Evolutionary conservation across 768 basidiomycete genomes (phyloP).

Genomic region (Dioszegia crocea): DNA sequence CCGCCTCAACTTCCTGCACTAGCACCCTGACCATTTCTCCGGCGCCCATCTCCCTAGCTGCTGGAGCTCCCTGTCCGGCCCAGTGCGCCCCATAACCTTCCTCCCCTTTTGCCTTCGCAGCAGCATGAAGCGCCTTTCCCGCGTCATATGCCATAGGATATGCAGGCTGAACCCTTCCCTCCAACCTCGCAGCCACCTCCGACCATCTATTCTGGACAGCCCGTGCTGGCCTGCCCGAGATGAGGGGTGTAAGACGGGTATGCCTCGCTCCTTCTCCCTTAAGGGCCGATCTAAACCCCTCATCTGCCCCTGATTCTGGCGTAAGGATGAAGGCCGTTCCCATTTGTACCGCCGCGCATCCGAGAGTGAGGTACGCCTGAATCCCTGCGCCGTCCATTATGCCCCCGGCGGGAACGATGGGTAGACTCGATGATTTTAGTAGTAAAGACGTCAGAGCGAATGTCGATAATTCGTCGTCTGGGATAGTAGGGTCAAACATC

Average conservation of each 20-base stretch:
- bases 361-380: conserved; percentile 19
- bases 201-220: conserved; percentile 30
- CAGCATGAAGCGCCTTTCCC: conserved; percentile 33
- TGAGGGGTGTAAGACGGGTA: conserved; percentile 23
- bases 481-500: conserved; percentile 13
- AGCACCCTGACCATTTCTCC: conserved; percentile 19
- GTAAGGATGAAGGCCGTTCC: conserved; percentile 36
- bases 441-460: conserved; percentile 21
- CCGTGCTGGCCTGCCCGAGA: conserved; percentile 42
- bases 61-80: conserved; percentile 37
- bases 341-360: conserved; percentile 32
- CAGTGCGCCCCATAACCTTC: conserved; percentile 37
- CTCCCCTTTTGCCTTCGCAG: conserved; percentile 31
- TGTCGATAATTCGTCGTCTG: conserved; percentile 27
- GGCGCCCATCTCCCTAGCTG: conserved; percentile 26
- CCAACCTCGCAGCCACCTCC: conserved; percentile 6
- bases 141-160: conserved; percentile 42
- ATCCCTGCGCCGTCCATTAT: conserved; percentile 41
- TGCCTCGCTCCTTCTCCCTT: conserved; percentile 2
- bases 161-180: conserved; percentile 13
- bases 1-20: conserved; percentile 8
- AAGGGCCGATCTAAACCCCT: conserved; percentile 23
- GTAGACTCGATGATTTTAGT: conserved; percentile 4
- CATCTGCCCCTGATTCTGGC: conserved; percentile 35
- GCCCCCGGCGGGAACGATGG: conserved; percentile 40